These are phyloP conservation scores for Kokia cookei DNA, from an alignment of 441 rosid genomes.

Conservation along the genomic window DNA sequence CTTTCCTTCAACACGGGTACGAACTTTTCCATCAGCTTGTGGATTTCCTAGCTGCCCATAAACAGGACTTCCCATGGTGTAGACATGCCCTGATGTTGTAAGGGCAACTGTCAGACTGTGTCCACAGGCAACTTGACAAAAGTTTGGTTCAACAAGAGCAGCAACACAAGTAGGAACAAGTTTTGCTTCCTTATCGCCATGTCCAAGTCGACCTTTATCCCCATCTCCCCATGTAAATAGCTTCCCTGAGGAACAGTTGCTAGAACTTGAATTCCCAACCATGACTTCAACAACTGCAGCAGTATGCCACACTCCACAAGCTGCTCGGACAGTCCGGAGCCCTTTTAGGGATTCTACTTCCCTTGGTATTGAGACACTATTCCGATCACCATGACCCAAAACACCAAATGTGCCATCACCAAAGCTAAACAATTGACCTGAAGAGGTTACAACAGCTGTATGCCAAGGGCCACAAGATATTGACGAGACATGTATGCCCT, in stretches of 20 bases:
- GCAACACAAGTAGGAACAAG: slow-evolving; percentile 95
- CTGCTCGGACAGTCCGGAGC: slow-evolving; percentile 83
- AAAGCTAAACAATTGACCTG: slow-evolving; percentile 91
- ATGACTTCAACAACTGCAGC: slow-evolving; percentile 97
- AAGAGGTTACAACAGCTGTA: slow-evolving; percentile 89
- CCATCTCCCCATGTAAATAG: slow-evolving; percentile 99
- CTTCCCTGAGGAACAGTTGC: slow-evolving; percentile 89
- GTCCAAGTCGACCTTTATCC: slow-evolving; percentile 92
- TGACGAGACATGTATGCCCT: slow-evolving; percentile 86
- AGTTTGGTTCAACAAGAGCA: slow-evolving; percentile 93
- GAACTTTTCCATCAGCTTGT: slow-evolving; percentile 82
- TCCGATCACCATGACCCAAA: slow-evolving; percentile 86
- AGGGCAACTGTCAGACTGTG: slow-evolving; percentile 91
- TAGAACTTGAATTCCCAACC: slow-evolving; percentile 86
- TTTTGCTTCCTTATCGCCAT: slow-evolving; percentile 87
- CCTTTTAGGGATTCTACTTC: slow-evolving; percentile 95
- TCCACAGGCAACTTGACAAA: slow-evolving; percentile 91
- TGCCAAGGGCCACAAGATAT: slow-evolving; percentile 98
- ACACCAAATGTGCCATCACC: slow-evolving; percentile 99
- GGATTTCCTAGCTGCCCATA: slow-evolving; percentile 95
- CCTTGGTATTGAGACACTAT: slow-evolving; percentile 69
- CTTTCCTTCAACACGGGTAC: slow-evolving; percentile 80
- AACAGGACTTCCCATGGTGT: slow-evolving; percentile 94
- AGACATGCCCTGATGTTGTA: slow-evolving; percentile 79
- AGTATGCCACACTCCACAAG: slow-evolving; percentile 99